These are phyloP conservation scores for Coniochaeta hoffmannii DNA, from an alignment of 2,329 filamentous ascomycete genomes.

Conservation along the genomic window DNA sequence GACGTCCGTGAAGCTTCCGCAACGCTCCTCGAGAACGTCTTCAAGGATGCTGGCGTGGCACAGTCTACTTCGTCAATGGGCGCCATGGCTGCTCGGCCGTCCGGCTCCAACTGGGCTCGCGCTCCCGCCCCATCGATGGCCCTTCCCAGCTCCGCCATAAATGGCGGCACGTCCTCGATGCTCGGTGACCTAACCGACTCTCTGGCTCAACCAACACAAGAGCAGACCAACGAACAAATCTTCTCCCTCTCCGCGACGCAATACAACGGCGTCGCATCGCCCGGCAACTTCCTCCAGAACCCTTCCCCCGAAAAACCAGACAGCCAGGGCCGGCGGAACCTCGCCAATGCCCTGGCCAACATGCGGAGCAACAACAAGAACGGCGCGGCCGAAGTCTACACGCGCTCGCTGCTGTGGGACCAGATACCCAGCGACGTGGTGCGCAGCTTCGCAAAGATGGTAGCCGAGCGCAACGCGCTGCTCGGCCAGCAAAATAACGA, in stretches of 20 bases:
- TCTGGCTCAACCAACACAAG: slow-evolving; percentile 67
- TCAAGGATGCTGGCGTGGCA: slow-evolving; percentile 68
- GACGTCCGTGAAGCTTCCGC: slow-evolving; percentile 74
- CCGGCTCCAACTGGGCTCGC: slow-evolving; percentile 40
- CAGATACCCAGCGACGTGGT: slow-evolving; percentile 90
- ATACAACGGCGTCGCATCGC: slow-evolving; percentile 76
- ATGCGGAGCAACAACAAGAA: slow-evolving; percentile 70
- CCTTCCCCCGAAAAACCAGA: slow-evolving; percentile 41
- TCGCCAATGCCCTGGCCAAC: slow-evolving; percentile 71
- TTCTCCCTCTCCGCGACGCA: slow-evolving; percentile 81
- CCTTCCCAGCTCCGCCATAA: slow-evolving; percentile 36
- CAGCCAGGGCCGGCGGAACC: slow-evolving; percentile 62
- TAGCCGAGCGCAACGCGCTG: slow-evolving; percentile 63
- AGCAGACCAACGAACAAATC: slow-evolving; percentile 81
- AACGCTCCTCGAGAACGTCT: slow-evolving; percentile 69
- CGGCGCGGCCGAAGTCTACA: slow-evolving; percentile 81
- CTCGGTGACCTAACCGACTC: slow-evolving; percentile 61
- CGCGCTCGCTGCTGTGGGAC: slow-evolving; percentile 86
- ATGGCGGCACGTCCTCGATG: slow-evolving; percentile 47
- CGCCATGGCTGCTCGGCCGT: slow-evolving; percentile 43
- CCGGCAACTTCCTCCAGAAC: slow-evolving; percentile 55
- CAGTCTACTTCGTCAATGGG: slow-evolving; percentile 35
- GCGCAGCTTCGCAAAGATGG: slow-evolving; percentile 84
- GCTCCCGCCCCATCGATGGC: slow-evolving; percentile 28
- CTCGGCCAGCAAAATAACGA: slow-evolving; percentile 31